Percentiles rank a stretch among this genome's conserved stretches.
phyloP scores from a whole-genome alignment of 2,329 filamentous ascomycete genomes.

The Huntiella abstrusa region DNA sequence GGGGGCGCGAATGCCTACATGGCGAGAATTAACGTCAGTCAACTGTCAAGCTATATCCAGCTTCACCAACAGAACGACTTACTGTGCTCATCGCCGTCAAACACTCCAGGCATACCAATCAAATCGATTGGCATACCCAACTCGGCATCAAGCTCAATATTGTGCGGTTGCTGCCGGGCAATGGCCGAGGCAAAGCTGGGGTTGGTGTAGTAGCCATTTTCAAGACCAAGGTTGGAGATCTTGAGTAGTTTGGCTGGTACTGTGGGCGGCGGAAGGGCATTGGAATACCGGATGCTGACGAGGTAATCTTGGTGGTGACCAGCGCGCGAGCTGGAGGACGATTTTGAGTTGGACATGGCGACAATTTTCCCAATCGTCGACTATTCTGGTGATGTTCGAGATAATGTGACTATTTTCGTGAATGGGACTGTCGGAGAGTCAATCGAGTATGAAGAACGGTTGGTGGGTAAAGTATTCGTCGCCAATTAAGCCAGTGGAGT shows the following conservation, averaged over 20 bases:
- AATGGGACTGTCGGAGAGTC: no score
- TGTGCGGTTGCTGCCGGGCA: slow-evolving; percentile 77
- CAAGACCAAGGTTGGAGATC: slow-evolving; percentile 81
- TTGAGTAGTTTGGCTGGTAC: slow-evolving; percentile 93
- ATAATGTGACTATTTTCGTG: no score
- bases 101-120: slow-evolving; percentile 84
- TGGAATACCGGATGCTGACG: slow-evolving; percentile 84
- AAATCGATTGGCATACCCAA: slow-evolving; percentile 94
- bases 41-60: neutral
- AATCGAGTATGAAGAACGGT: no score
- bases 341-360: slow-evolving; percentile 9
- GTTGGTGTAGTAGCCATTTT: slow-evolving; percentile 73
- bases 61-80: slow-evolving; percentile 18
- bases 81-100: slow-evolving; percentile 91
- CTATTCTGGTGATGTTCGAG: no score
- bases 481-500: no score
- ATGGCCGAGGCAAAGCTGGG: slow-evolving; percentile 79
- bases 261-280: slow-evolving; percentile 83
- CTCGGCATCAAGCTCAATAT: slow-evolving; percentile 94
- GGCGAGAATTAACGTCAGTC: slow-evolving; percentile 1
- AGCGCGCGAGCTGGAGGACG: slow-evolving; percentile 31
- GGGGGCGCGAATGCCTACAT: slow-evolving; percentile 61
- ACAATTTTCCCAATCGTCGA: no score
- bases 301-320: slow-evolving; percentile 83
- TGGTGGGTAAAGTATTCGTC: no score